Evolutionary conservation across 2,329 filamentous ascomycete genomes (phyloP), one percentile per base, ranked within the genome.

Genomic region (Colletotrichum chlorophyti): DNA sequence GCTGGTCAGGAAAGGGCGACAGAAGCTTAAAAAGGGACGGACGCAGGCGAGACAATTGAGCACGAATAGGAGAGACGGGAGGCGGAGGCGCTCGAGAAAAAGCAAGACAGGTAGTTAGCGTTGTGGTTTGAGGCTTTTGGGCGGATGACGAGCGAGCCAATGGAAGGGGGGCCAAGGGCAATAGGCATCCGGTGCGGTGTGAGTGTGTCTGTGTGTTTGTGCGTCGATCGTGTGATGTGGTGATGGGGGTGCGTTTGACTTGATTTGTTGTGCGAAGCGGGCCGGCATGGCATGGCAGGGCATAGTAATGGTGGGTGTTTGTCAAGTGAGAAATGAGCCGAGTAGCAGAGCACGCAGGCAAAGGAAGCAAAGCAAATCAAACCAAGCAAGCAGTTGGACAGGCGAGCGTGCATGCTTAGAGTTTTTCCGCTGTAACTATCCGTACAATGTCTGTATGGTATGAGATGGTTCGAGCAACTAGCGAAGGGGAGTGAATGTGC

Each of bases 1-100:
- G 15, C 19, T 38, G 51, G 38, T 59, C 55, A 59, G 43, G 37
- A 55, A 59, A 59, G 55, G 55, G 55, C 55, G 55, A 59, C 55
- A 59, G 55, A 59, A 59, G 55, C 43, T 59, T 59, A 55, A 59
- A 53, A 50, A 55, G 55, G 51, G 51, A 59, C 55, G 43, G 55
- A 49, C 51, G 51, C 51, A 59, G 32, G 55, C 55, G 45, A 59
- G 55, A 59, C 51, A 59, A 43, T 49, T 31, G 51, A 55, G 37
- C 38, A 34, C 55, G 51, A 59, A 50, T 55, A 59, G 51, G 55
- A 48, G 55, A 41, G 43, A 38, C 51, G 43, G 37, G 31, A 31
- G 31, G 38, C 51, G 55, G 51, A 43, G 37, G 53, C 43, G 51
- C 43, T 55, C 31, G 10, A 40, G 21, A 55, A 59, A 55, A 59